phyloP scores from a whole-genome alignment of 2,329 filamentous ascomycete genomes.

The Pseudopithomyces maydicus region DNA sequence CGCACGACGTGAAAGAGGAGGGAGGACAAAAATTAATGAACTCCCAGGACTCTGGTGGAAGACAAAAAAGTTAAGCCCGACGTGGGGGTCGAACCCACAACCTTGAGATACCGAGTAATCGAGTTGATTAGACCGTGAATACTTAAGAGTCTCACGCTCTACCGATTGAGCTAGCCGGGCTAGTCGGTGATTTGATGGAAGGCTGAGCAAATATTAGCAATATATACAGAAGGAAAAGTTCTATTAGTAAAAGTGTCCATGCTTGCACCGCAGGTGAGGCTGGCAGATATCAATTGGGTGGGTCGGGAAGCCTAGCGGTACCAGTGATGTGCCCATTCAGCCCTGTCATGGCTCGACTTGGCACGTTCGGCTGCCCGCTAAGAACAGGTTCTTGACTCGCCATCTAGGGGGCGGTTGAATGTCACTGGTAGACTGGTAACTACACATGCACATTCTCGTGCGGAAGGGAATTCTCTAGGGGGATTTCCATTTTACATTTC shows the following conservation, averaged over 20 bases:
- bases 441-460: no score
- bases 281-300: background rate
- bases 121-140: constrained; percentile 5
- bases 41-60: no score
- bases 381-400: no score
- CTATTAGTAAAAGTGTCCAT: background rate
- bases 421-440: no score
- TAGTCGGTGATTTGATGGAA: constrained; percentile 7
- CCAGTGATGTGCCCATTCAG: background rate
- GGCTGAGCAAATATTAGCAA: background rate
- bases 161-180: constrained; percentile 39
- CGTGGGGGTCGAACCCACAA: constrained; percentile 11
- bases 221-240: background rate
- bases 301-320: background rate
- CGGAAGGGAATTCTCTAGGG: no score
- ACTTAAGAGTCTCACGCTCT: constrained; percentile 34
- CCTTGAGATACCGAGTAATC: constrained; percentile 8
- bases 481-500: no score
- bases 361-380: background rate
- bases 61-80: constrained; percentile 3
- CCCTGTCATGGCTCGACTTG: background rate
- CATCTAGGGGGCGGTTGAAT: no score
- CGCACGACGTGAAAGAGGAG: no score
- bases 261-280: background rate
- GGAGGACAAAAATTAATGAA: no score